Percentiles rank a stretch among this genome's conserved stretches.
Evolutionary conservation across 306 rosid genomes (phyloP).

Genomic region (Cyclanthera cordifolia): DNA sequence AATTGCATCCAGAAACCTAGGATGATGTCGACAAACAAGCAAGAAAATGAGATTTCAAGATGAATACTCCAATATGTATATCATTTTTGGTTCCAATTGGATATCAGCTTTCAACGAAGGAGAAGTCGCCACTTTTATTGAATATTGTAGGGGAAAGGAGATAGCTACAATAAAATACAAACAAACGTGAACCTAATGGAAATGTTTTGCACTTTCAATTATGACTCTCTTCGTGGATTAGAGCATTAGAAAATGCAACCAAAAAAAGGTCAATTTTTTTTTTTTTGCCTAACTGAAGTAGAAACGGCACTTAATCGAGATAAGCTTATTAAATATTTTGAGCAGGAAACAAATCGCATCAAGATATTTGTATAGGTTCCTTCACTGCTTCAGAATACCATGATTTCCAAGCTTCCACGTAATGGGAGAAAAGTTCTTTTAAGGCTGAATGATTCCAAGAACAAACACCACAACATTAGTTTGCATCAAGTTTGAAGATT

Average conservation of each 20-base stretch:
- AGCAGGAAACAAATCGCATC: constrained; percentile 5
- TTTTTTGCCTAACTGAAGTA: background rate
- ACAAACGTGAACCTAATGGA: background rate
- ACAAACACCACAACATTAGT: constrained; percentile 14
- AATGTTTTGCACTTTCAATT: background rate
- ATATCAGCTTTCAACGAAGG: background rate
- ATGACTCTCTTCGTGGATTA: background rate
- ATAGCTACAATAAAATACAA: constrained; percentile 9
- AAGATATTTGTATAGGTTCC: constrained; percentile 14
- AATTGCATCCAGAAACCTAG: constrained; percentile 13
- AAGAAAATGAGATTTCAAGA: constrained; percentile 3
- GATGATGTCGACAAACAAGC: too few species aligned
- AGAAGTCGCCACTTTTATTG: background rate
- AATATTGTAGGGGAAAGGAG: background rate
- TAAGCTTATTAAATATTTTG: constrained; percentile 5
- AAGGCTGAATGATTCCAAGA: constrained; percentile 22
- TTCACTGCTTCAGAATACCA: constrained; percentile 26
- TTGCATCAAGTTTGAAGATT: constrained; percentile 5
- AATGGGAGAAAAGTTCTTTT: constrained; percentile 35
- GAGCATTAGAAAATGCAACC: constrained; percentile 13
- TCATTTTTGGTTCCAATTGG: background rate
- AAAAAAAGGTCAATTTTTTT: background rate
- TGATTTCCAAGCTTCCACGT: constrained; percentile 41
- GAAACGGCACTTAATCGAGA: background rate
- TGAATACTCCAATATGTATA: background rate